Evolutionary conservation across 2,329 filamentous ascomycete species (phyloP), one percentile per base, ranked within the genome.

Genomic region (Graphilbum ipis-grandicollis): DNA sequence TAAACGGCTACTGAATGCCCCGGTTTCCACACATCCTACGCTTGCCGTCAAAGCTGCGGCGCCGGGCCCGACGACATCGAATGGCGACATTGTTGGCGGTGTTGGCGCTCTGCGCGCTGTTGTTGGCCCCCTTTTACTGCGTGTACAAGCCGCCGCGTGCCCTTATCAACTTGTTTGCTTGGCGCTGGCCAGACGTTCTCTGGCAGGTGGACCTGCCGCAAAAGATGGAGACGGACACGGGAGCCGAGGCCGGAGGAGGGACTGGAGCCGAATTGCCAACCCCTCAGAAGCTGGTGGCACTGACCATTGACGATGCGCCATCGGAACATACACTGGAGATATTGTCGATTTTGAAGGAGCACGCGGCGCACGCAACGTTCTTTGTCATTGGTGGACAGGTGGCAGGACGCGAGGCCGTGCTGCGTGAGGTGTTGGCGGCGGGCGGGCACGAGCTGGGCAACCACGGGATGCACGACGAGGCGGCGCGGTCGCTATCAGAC

Each of bases 271-370:
- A n/a, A n/a, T n/a, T n/a, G n/a, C n/a, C n/a, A n/a, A n/a, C n/a
- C n/a, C n/a, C n/a, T n/a, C n/a, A n/a, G n/a, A 81, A 77, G 49
- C 57, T 88, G 19, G 65, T 93, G 15, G 85, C 82, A 0, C 64
- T 94, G 29, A 93, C 83, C 1, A 78, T 93, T 48, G 85, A 93
- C 59, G 85, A 93, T 56, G 79, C 75, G 21, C 85, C 85, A 0
- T 86, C 79, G 2, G 56, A 66, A 31, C 66, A 81, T 53, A 92
- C 85, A 2, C 50, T 56, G 32, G 70, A 75, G 39, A 85, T 93
- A 41, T 58, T 85, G 38, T 57, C 71, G 31, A 58, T 82, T 0
- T 63, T 93, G n/a, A 59, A 63, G 37, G 61, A 62, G 19, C 66
- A 83, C 49, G 64, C 68, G 39, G 82, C 78, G 13, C 71, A 65